Conservation (phyloP, 192 early-diverging fungal species). For the Coemansia sp. region DNA sequence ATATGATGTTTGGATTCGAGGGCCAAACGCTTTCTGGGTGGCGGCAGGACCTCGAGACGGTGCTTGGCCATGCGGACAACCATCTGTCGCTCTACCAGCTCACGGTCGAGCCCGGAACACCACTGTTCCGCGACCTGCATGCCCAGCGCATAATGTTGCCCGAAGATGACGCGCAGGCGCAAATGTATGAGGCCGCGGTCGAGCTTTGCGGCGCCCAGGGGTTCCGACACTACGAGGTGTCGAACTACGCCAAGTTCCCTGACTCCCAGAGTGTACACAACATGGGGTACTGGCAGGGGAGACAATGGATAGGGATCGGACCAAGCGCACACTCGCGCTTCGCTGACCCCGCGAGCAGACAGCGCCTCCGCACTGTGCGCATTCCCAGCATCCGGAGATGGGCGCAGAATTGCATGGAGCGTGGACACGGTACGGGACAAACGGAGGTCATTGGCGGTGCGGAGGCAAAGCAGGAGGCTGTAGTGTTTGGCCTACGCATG, state of each 20-base stretch:
- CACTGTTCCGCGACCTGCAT: constrained; percentile 38
- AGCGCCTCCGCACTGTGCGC: constrained; percentile 23
- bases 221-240: constrained; percentile 61
- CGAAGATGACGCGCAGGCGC: constrained; percentile 33
- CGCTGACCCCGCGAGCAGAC: constrained; percentile 25
- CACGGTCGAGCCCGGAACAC: constrained; percentile 61
- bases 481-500: constrained; percentile 58
- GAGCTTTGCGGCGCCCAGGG: constrained; percentile 20
- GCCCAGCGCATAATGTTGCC: constrained; percentile 26
- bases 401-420: constrained; percentile 27
- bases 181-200: constrained; percentile 51
- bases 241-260: constrained; percentile 37
- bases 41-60: constrained; percentile 38
- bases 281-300: constrained; percentile 58
- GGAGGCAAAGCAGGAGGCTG: constrained; percentile 38
- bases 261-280: constrained; percentile 53
- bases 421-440: constrained; percentile 33
- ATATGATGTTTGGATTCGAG: constrained; percentile 60
- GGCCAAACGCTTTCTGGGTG: constrained; percentile 47
- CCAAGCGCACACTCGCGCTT: constrained; percentile 63
- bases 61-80: constrained; percentile 27
- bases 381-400: constrained; percentile 35
- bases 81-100: constrained; percentile 63
- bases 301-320: constrained; percentile 60
- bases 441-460: background rate